These are phyloP conservation scores for Penicillium paxilli DNA, from an alignment of 495 filamentous ascomycete genomes.

Conservation along the genomic window DNA sequence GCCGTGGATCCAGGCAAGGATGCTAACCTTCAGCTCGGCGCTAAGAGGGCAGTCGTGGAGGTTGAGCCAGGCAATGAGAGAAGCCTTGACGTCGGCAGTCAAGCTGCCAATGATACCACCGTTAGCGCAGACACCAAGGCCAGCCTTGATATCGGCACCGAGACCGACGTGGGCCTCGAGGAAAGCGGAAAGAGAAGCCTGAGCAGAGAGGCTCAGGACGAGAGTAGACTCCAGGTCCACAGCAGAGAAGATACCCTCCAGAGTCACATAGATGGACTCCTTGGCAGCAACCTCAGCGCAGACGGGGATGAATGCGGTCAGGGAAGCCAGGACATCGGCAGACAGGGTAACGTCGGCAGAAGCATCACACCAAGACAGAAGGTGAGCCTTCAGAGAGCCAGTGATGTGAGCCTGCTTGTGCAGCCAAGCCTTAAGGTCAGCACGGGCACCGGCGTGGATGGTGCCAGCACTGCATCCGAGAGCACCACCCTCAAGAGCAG, in stretches of 20 bases:
- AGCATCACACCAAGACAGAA: slow-evolving; percentile 34
- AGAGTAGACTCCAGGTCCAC: slow-evolving; percentile 29
- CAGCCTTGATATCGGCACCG: slow-evolving; percentile 32
- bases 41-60: slow-evolving; percentile 31
- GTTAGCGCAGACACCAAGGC: slow-evolving; percentile 37
- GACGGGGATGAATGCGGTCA: slow-evolving; percentile 39
- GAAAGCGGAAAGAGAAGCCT: slow-evolving; percentile 34
- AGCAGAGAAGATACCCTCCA: slow-evolving; percentile 42
- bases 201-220: slow-evolving; percentile 32
- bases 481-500: slow-evolving; percentile 40
- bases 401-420: slow-evolving; percentile 25
- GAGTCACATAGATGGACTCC: slow-evolving; percentile 37
- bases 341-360: slow-evolving; percentile 22
- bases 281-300: slow-evolving; percentile 39
- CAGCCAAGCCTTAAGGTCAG: slow-evolving; percentile 38
- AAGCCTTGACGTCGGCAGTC: slow-evolving; percentile 33
- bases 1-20: slow-evolving; percentile 39
- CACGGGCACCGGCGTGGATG: slow-evolving; percentile 32
- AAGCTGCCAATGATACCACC: slow-evolving; percentile 38
- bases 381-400: slow-evolving; percentile 24
- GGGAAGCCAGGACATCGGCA: slow-evolving; percentile 22
- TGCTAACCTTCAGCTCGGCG: slow-evolving; percentile 29
- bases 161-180: slow-evolving; percentile 24
- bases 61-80: slow-evolving; percentile 35
- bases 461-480: slow-evolving; percentile 36